These are phyloP conservation scores for Chlorella ohadii DNA, from an alignment of 139 green algal genomes.

Conservation along the genomic window DNA sequence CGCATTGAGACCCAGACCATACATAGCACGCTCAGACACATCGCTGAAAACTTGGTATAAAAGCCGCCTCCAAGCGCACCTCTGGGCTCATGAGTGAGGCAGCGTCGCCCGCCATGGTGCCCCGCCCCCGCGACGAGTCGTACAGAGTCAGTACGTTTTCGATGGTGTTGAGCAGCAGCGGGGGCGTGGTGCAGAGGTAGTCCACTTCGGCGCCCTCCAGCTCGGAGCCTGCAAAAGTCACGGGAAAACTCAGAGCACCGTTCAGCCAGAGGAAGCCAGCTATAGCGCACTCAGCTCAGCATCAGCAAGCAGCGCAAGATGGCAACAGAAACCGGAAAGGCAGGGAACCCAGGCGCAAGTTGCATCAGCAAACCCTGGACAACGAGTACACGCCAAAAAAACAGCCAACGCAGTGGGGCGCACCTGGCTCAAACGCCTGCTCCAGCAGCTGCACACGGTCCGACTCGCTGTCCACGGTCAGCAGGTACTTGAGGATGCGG, in stretches of 20 bases:
- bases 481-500: constrained; percentile 87
- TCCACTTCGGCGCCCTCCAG: constrained; percentile 47
- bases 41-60: too few species aligned
- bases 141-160: constrained; percentile 71
- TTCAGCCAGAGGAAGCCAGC: too few species aligned
- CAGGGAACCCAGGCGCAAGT: too few species aligned
- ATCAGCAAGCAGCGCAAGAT: too few species aligned
- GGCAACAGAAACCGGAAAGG: too few species aligned
- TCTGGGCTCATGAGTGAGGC: constrained; percentile 75
- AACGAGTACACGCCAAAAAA: too few species aligned
- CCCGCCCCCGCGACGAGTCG: constrained; percentile 35
- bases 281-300: too few species aligned
- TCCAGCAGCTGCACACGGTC: constrained; percentile 60
- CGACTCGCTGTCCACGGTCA: constrained; percentile 59
- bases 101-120: constrained; percentile 63
- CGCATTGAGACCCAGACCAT: too few species aligned
- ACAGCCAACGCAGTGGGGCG: background rate
- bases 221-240: constrained; percentile 28
- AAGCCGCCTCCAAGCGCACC: constrained; percentile 33
- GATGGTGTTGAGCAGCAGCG: constrained; percentile 58
- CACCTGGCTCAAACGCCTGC: constrained; percentile 71
- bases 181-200: constrained; percentile 65
- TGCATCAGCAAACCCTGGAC: background rate
- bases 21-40: too few species aligned
- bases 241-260: too few species aligned